A percentile compares a stretch with the other conserved stretches of the same genome.
These are phyloP conservation scores for Phaffomyces opuntiae DNA, from an alignment of 805 yeast species.

Conservation along the genomic window DNA sequence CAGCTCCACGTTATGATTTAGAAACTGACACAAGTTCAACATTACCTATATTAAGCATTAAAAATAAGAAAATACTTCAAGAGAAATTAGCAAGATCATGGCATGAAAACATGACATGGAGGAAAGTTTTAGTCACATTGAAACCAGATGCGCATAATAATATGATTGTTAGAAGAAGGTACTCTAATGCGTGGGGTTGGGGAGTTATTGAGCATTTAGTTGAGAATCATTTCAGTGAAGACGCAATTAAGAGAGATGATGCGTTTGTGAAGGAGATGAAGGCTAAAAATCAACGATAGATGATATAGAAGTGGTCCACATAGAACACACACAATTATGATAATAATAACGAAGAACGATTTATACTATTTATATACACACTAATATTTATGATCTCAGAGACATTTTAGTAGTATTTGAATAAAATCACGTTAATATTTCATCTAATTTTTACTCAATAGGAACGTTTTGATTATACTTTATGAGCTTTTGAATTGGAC, in stretches of 20 bases:
- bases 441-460: too few relatives aligned
- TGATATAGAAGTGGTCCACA: too few relatives aligned
- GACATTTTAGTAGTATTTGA: too few relatives aligned
- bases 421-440: too few relatives aligned
- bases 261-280: background rate
- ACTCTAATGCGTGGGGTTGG: constrained; percentile 94
- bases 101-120: constrained; percentile 81
- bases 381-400: too few relatives aligned
- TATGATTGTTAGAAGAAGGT: constrained; percentile 79
- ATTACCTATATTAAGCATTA: background rate
- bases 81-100: constrained; percentile 85
- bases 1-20: constrained; percentile 37
- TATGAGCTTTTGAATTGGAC: too few relatives aligned
- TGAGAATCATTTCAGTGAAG: constrained; percentile 35
- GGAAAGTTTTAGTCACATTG: constrained; percentile 80
- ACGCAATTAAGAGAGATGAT: constrained; percentile 3
- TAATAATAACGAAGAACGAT: too few relatives aligned
- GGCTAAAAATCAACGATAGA: too few relatives aligned
- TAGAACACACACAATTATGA: too few relatives aligned
- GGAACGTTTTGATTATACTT: too few relatives aligned
- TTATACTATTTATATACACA: too few relatives aligned
- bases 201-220: constrained; percentile 82
- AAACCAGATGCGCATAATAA: constrained; percentile 95
- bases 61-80: constrained; percentile 22
- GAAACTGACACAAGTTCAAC: constrained; percentile 13